These are phyloP conservation scores for Setaria italica DNA, from an alignment of 202 grass and related monocot genomes.

Conservation along the genomic window DNA sequence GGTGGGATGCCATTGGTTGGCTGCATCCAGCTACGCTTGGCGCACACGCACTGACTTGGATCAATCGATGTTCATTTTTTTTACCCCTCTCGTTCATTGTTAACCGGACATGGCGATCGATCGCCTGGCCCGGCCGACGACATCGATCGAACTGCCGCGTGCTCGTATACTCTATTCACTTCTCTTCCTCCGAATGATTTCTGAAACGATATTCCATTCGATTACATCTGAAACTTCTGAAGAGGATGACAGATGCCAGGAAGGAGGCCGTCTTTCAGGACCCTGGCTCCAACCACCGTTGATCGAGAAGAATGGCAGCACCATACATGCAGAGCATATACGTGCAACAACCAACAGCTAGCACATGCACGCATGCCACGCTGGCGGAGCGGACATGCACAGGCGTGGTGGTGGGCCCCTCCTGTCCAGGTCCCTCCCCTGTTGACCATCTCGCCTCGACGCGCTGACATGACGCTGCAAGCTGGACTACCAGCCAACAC, in stretches of 20 bases:
- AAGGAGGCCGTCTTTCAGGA: too few species aligned
- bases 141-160: background rate
- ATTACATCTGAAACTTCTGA: background rate
- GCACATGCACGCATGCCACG: conserved; percentile 12
- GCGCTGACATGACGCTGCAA: conserved; percentile 9
- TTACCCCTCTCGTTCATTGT: background rate
- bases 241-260: background rate
- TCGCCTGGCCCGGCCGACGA: too few species aligned
- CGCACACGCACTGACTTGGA: background rate
- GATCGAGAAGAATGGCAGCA: background rate
- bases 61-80: background rate
- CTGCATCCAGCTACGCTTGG: background rate
- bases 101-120: background rate
- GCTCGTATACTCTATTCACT: background rate
- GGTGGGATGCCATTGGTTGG: background rate
- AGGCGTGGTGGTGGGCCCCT: too few species aligned
- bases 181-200: background rate
- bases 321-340: background rate
- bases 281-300: background rate
- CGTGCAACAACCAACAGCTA: background rate
- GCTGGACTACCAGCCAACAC: background rate
- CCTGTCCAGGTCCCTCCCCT: background rate
- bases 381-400: conserved; percentile 17
- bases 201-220: background rate
- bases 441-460: background rate